These are phyloP conservation scores for Paralagenidium karlingii DNA, from an alignment of 352 stramenopile species.

Conservation along the genomic window DNA sequence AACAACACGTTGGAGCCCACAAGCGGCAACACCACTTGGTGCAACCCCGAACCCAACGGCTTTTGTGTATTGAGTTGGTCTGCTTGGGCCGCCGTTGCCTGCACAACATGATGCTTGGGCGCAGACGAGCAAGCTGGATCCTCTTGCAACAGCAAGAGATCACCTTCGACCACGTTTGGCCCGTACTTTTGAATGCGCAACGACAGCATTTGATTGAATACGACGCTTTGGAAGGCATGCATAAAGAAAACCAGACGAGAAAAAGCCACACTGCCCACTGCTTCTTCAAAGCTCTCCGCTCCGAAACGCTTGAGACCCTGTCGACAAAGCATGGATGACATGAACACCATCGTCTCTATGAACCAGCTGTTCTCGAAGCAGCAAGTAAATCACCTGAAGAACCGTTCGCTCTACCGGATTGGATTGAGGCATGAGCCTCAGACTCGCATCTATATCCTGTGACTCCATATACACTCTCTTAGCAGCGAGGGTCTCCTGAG, in stretches of 20 bases:
- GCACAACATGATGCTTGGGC: no score
- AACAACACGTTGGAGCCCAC: slow-evolving; percentile 33
- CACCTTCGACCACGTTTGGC: slow-evolving; percentile 27
- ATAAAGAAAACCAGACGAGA: slow-evolving; percentile 55
- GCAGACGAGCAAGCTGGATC: no score
- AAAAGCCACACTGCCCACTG: slow-evolving; percentile 33
- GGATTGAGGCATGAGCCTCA: slow-evolving; percentile 36
- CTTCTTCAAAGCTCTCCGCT: slow-evolving; percentile 30
- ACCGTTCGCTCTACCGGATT: slow-evolving; percentile 38
- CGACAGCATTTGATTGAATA: slow-evolving; percentile 59
- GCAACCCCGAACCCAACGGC: no score
- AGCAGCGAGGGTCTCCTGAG: slow-evolving; percentile 12
- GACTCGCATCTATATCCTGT: slow-evolving; percentile 26
- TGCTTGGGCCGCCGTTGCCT: slow-evolving; percentile 20
- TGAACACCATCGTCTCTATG: background rate
- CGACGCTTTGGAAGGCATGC: slow-evolving; percentile 64
- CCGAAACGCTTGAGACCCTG: slow-evolving; percentile 52
- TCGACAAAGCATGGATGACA: background rate
- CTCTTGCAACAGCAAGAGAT: slow-evolving; percentile 20
- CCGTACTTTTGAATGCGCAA: slow-evolving; percentile 26
- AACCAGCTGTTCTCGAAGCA: background rate
- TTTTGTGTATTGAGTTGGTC: slow-evolving; percentile 31
- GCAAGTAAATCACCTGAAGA: slow-evolving; percentile 17
- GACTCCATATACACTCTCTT: slow-evolving; percentile 37
- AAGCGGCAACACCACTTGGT: slow-evolving; percentile 35